Evolutionary conservation across 805 yeast species (phyloP).

Genomic region (Candida orba): DNA sequence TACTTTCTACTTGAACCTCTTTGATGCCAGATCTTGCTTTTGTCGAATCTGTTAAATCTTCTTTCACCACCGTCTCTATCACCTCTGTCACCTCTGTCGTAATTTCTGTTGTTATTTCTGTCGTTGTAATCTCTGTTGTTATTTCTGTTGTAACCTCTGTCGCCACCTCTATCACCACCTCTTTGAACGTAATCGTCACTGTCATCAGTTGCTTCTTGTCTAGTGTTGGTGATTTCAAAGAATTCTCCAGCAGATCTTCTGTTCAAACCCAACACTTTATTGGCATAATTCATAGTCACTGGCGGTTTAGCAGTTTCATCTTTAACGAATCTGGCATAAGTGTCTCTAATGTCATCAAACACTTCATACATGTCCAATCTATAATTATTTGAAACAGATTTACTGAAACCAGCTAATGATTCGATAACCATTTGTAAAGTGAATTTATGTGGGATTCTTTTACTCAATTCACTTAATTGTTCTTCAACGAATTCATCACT

Average conservation of each 20-base stretch:
- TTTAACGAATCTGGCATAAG: conserved; percentile 21
- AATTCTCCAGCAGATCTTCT: conserved; percentile 15
- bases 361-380: conserved; percentile 26
- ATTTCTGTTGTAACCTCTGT: not conserved
- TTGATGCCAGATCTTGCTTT: not conserved
- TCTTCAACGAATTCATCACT: conserved; percentile 30
- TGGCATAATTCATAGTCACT: conserved; percentile 16
- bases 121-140: conserved; percentile 4
- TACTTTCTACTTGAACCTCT: not conserved
- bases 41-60: not conserved
- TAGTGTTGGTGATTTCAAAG: conserved; percentile 12
- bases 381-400: conserved; percentile 27
- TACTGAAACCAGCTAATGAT: conserved; percentile 31
- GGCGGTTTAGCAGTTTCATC: conserved; percentile 16
- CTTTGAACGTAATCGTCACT: not conserved
- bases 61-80: too few species aligned
- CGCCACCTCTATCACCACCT: not conserved
- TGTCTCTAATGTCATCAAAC: conserved; percentile 27
- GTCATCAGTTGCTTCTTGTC: not conserved
- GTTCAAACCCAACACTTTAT: conserved; percentile 17
- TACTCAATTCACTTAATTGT: conserved; percentile 22
- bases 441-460: conserved; percentile 21
- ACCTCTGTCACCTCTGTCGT: not conserved
- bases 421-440: conserved; percentile 26
- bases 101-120: conserved; percentile 1